Conservation (phyloP, 169 alveolate genomes). For the Plasmodium gallinaceum region DNA sequence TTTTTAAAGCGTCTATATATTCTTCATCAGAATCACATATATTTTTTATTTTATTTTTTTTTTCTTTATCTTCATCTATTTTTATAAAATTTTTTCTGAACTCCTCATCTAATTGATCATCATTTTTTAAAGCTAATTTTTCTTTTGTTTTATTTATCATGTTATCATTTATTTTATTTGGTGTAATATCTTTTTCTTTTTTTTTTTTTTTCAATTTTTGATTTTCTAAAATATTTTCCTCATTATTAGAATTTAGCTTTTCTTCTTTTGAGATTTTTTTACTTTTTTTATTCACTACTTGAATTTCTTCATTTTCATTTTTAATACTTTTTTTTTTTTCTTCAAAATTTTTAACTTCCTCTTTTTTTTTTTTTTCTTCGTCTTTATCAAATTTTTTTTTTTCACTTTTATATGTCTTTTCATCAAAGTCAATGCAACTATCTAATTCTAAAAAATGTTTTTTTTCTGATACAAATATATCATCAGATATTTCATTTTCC, state of each 20-base stretch:
- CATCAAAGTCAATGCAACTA: constrained; percentile 7
- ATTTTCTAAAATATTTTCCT: no score
- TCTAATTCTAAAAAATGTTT: constrained; percentile 16
- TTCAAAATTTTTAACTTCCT: background rate
- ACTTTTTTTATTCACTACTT: background rate
- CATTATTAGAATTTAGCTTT: background rate
- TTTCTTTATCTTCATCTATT: background rate
- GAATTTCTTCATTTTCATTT: background rate
- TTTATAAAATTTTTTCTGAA: background rate
- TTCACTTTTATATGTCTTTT: background rate
- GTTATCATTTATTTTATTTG: background rate
- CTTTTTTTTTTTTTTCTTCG: background rate
- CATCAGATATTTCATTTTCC: background rate
- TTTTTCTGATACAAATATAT: constrained; percentile 5
- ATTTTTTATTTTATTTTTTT: background rate
- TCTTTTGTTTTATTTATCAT: background rate
- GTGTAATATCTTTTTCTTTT: background rate
- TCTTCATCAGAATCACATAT: constrained; percentile 39
- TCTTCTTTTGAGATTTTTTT: background rate
- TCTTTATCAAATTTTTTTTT: background rate
- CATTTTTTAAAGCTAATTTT: background rate
- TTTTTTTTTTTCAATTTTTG: no score
- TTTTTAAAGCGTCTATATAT: constrained; percentile 32
- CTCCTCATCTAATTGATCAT: background rate
- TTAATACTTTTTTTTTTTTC: background rate